A percentile compares a stretch with the other conserved stretches of the same genome.
phyloP scores from a whole-genome alignment of 192 early-diverging fungal genomes.

The Coemansia sp. region DNA sequence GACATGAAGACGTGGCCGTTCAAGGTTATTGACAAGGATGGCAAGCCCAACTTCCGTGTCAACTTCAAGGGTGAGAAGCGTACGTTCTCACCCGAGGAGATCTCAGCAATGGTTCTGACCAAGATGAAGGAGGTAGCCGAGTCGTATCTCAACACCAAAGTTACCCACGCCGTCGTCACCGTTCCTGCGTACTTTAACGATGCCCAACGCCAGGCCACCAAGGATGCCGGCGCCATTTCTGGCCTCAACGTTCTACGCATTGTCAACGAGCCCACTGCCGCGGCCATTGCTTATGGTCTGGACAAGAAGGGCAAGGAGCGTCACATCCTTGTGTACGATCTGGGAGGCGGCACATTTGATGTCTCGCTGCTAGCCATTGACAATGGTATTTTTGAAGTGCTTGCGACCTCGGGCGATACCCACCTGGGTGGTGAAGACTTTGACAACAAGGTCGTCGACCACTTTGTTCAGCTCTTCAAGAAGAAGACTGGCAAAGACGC shows the following conservation, averaged over 20 bases:
- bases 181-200: constrained; percentile 98
- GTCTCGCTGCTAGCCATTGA: constrained; percentile 95
- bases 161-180: constrained; percentile 93
- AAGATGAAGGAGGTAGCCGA: constrained; percentile 97
- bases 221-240: constrained; percentile 84
- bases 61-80: constrained; percentile 83
- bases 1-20: constrained; percentile 97
- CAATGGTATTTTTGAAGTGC: constrained; percentile 95
- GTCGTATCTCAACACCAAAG: constrained; percentile 79
- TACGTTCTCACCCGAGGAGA: constrained; percentile 90
- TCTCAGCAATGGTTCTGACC: constrained; percentile 94
- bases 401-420: constrained; percentile 95
- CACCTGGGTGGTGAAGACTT: constrained; percentile 99
- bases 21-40: constrained; percentile 78
- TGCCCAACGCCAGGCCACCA: constrained; percentile 92
- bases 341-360: constrained; percentile 98
- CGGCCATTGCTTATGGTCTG: constrained; percentile 95
- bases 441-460: constrained; percentile 90
- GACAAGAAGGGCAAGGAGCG: constrained; percentile 87
- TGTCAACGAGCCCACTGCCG: constrained; percentile 92
- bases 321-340: constrained; percentile 94
- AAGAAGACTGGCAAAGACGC: constrained; percentile 85
- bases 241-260: constrained; percentile 83
- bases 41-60: constrained; percentile 83
- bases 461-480: constrained; percentile 92